phyloP scores from a whole-genome alignment of 2,329 filamentous ascomycete genomes.

The Rutstroemia sp. region DNA sequence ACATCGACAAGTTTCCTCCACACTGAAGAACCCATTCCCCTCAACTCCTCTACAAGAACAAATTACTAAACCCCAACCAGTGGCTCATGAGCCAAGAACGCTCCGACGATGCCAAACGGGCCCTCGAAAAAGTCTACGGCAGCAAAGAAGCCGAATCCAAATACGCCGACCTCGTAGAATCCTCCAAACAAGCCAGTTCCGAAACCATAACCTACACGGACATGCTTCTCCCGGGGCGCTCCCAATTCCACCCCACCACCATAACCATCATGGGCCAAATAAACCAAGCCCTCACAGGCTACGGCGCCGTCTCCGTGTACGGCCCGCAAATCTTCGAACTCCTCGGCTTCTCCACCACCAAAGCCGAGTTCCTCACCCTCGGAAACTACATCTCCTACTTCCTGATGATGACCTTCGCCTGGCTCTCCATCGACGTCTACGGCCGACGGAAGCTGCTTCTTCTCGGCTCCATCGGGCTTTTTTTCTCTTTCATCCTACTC shows the following conservation, averaged over 20 bases:
- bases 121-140: constrained; percentile 42
- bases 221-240: constrained; percentile 47
- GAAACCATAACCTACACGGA: constrained; percentile 42
- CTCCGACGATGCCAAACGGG: constrained; percentile 41
- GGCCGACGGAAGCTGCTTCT: constrained; percentile 47
- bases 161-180: constrained; percentile 42
- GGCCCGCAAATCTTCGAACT: constrained; percentile 58
- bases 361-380: constrained; percentile 49
- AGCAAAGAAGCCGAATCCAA: constrained; percentile 41
- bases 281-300: constrained; percentile 51
- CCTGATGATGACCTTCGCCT: constrained; percentile 51
- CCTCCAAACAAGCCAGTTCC: constrained; percentile 41
- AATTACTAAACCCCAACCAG: neutral
- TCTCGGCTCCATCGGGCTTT: constrained; percentile 42
- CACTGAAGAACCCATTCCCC: too few species aligned
- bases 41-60: neutral
- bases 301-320: constrained; percentile 54
- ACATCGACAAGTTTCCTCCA: too few species aligned
- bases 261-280: constrained; percentile 56
- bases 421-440: constrained; percentile 49
- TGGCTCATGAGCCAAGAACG: constrained; percentile 48
- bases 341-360: constrained; percentile 44
- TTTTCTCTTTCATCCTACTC: constrained; percentile 42
- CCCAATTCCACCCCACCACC: constrained; percentile 53
- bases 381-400: constrained; percentile 56